Evolutionary conservation across 257 asterid genomes (phyloP).

Genomic region (Ehretia macrophylla): DNA sequence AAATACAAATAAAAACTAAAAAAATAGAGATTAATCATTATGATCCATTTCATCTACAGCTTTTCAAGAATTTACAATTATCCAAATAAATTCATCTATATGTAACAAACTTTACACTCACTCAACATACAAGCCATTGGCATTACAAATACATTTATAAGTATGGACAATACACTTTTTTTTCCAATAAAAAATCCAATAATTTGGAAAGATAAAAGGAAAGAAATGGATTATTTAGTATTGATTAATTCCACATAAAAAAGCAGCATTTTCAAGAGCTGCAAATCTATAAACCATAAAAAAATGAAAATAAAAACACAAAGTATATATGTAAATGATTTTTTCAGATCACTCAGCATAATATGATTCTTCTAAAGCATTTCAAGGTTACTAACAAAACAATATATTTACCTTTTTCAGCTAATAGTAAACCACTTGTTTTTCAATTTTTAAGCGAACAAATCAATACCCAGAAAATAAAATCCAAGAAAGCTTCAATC

Average conservation of each 20-base stretch:
- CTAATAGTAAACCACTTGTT: not conserved
- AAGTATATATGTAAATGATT: not conserved
- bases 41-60: too few species aligned
- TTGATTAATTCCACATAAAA: not conserved
- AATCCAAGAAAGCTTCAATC: not conserved
- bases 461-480: not conserved
- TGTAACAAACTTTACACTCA: too few species aligned
- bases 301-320: not conserved
- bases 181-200: not conserved
- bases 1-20: too few species aligned
- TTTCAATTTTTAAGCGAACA: not conserved
- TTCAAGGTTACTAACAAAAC: not conserved
- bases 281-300: not conserved
- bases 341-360: not conserved
- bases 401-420: slow-evolving; percentile 3
- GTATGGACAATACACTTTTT: too few species aligned
- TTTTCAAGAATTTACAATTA: not conserved
- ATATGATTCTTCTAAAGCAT: not conserved
- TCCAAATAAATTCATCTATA: too few species aligned
- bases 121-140: not conserved
- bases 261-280: not conserved
- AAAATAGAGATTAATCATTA: too few species aligned
- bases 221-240: not conserved
- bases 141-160: too few species aligned
- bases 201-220: too few species aligned